Conservation (phyloP, 2,329 filamentous ascomycete species). For the Fusarium begoniae region DNA sequence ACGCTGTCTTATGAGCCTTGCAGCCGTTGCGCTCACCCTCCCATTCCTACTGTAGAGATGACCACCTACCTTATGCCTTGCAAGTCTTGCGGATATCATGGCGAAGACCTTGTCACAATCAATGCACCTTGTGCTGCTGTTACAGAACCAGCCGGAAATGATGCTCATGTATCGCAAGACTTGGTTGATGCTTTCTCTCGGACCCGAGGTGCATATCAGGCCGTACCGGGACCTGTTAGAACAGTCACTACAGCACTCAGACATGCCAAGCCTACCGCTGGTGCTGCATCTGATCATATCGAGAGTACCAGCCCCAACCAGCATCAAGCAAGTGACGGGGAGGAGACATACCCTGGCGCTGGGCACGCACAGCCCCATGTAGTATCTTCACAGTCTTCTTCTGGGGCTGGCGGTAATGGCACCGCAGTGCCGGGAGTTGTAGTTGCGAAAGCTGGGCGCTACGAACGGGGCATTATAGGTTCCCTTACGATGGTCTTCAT, state of each 20-base stretch:
- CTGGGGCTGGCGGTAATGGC: fast-evolving
- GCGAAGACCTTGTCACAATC: neutral
- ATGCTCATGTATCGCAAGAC: neutral
- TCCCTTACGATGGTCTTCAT: fast-evolving
- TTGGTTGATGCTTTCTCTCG: fast-evolving
- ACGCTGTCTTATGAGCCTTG: neutral
- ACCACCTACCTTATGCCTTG: neutral
- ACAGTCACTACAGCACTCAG: neutral
- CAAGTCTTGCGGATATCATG: neutral
- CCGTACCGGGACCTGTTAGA: neutral
- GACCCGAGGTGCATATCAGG: neutral
- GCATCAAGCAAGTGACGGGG: fast-evolving
- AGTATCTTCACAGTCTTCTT: neutral
- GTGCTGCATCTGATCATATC: neutral
- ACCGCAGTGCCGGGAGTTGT: neutral
- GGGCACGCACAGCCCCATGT: fast-evolving
- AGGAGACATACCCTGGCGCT: fast-evolving
- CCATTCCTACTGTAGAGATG: neutral
- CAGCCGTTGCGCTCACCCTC: neutral
- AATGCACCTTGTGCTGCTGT: fast-evolving
- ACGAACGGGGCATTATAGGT: fast-evolving
- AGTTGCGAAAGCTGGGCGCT: neutral
- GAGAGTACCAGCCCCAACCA: fast-evolving
- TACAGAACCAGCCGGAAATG: neutral
- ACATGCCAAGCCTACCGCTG: neutral